Evolutionary conservation across 2,329 filamentous ascomycete genomes (phyloP).

Genomic region (Pestalotiopsis sp.): DNA sequence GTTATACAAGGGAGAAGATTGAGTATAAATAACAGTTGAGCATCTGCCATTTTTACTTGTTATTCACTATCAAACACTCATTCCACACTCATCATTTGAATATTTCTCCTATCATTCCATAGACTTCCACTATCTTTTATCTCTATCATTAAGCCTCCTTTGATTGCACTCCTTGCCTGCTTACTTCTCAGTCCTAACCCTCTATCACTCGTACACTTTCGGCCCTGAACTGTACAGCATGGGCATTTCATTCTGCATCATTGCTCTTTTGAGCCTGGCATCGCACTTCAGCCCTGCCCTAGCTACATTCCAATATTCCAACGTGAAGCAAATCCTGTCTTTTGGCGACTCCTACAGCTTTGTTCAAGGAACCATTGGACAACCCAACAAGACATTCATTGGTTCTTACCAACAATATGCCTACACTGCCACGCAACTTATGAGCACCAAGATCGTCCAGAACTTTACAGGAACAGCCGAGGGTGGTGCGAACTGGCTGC

Average conservation of each 20-base stretch:
- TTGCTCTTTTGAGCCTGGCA: not conserved
- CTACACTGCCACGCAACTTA: slow-evolving; percentile 40
- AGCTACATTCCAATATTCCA: not conserved
- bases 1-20: no score
- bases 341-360: slow-evolving; percentile 56
- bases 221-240: not conserved
- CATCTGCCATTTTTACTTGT: no score
- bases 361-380: slow-evolving; percentile 53
- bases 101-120: no score
- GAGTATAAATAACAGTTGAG: no score
- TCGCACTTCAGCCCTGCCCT: not conserved
- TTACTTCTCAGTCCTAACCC: no score
- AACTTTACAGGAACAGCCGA: slow-evolving; percentile 51
- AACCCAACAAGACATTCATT: slow-evolving; percentile 54
- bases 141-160: not conserved
- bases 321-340: slow-evolving; percentile 29
- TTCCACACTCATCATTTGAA: no score
- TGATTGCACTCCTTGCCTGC: not conserved
- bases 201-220: not conserved
- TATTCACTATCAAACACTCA: no score
- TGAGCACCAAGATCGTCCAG: slow-evolving; percentile 43
- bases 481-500: slow-evolving; percentile 55
- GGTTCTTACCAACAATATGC: slow-evolving; percentile 48
- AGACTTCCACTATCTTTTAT: not conserved
- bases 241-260: not conserved